phyloP scores from a whole-genome alignment of 1,284 basidiomycete species.

The Bjerkandera adusta region DNA sequence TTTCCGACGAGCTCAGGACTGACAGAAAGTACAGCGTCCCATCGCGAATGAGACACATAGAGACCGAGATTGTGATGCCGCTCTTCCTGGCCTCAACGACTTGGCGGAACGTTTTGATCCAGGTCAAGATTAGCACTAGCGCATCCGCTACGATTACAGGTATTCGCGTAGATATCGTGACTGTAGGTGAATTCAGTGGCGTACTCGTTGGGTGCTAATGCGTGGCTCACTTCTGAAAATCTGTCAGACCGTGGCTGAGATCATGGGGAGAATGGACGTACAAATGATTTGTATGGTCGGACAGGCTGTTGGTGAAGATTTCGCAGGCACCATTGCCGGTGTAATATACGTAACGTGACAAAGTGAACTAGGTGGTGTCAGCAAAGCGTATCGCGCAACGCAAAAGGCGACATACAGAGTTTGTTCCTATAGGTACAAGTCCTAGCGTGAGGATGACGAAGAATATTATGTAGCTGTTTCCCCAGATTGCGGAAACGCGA shows the following conservation, averaged over 20 bases:
- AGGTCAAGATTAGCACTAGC: slow-evolving; percentile 16
- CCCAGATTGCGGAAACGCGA: not conserved
- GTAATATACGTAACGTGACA: no score
- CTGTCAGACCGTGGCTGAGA: no score
- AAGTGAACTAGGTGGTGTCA: no score
- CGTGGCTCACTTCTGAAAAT: no score
- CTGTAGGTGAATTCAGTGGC: no score
- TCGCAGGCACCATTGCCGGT: no score
- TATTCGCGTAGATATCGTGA: no score
- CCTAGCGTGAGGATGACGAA: not conserved
- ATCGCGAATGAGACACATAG: slow-evolving; percentile 14
- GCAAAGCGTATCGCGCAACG: not conserved
- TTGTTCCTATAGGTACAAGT: not conserved
- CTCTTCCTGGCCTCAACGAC: slow-evolving; percentile 1
- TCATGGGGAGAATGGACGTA: no score
- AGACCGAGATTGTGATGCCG: slow-evolving; percentile 9
- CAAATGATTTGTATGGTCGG: no score
- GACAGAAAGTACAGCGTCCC: no score
- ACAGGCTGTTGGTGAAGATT: no score
- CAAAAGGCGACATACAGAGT: not conserved
- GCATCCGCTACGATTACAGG: slow-evolving; percentile 6
- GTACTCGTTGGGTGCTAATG: no score
- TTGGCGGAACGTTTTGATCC: slow-evolving; percentile 18
- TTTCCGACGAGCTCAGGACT: not conserved
- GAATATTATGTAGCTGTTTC: not conserved